These are phyloP conservation scores for Phytopythium vexans DNA, from an alignment of 352 stramenopile species.

Conservation along the genomic window DNA sequence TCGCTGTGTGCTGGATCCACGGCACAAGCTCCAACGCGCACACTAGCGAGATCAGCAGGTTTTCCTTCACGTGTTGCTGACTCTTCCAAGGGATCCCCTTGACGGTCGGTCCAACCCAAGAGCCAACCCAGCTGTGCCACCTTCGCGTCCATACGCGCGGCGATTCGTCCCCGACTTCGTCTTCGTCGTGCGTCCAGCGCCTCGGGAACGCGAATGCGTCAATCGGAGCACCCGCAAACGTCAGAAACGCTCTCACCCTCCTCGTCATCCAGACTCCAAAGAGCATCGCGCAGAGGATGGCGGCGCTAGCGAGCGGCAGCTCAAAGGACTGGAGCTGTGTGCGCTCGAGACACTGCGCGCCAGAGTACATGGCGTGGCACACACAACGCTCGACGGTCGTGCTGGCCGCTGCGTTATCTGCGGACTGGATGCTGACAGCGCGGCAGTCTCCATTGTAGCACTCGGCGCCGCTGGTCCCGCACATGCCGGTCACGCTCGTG, in stretches of 20 bases:
- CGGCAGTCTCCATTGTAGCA: conserved; percentile 56
- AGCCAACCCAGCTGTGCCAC: conserved; percentile 15
- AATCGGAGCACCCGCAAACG: conserved; percentile 22
- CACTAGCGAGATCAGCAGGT: conserved; percentile 25
- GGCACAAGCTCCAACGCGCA: conserved; percentile 39
- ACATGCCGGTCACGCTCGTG: conserved; percentile 25
- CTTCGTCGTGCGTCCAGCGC: conserved; percentile 7
- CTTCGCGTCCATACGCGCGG: neutral
- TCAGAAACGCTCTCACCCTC: conserved; percentile 22
- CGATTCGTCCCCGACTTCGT: neutral
- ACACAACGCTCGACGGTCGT: conserved; percentile 22
- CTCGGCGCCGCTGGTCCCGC: conserved; percentile 25
- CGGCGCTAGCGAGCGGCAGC: conserved; percentile 34
- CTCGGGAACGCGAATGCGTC: conserved; percentile 56
- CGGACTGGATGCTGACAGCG: conserved; percentile 1
- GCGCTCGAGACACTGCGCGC: conserved; percentile 43
- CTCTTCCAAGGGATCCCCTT: conserved; percentile 26
- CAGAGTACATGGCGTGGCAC: conserved; percentile 46
- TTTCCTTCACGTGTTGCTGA: conserved; percentile 21
- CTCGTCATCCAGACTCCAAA: conserved; percentile 26
- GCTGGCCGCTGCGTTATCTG: conserved; percentile 4
- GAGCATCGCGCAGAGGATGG: conserved; percentile 33
- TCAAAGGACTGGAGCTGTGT: conserved; percentile 44
- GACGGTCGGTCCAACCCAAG: conserved; percentile 29
- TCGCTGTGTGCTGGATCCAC: conserved; percentile 41